phyloP scores from a whole-genome alignment of 495 filamentous ascomycete genomes.

The Barbatosphaeria neglecta region DNA sequence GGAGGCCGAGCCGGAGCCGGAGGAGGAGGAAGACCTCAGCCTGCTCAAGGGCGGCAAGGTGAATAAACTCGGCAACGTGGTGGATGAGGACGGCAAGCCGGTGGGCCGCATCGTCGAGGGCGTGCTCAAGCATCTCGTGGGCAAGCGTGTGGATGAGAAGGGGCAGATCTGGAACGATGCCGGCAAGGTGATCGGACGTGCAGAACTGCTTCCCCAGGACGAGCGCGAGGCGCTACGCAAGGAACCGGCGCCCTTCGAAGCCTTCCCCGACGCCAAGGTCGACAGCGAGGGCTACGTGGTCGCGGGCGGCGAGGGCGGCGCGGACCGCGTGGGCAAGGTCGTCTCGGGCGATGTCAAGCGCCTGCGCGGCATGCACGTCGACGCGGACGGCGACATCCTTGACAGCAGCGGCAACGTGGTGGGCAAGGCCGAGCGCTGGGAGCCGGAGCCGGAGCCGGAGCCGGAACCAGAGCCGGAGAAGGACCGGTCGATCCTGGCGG shows the following conservation, averaged over 20 bases:
- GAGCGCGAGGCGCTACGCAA: constrained; percentile 53
- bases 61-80: constrained; percentile 73
- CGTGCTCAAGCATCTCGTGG: constrained; percentile 52
- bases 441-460: constrained; percentile 35
- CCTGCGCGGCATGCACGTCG: constrained; percentile 64
- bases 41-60: constrained; percentile 54
- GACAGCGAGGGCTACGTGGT: constrained; percentile 59
- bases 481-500: constrained; percentile 61
- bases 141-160: constrained; percentile 55
- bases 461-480: constrained; percentile 36
- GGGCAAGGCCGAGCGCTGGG: constrained; percentile 61
- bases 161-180: constrained; percentile 66
- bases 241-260: constrained; percentile 62
- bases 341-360: constrained; percentile 66
- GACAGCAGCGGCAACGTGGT: constrained; percentile 71
- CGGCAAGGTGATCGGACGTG: constrained; percentile 61
- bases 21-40: constrained; percentile 48
- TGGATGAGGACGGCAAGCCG: constrained; percentile 56
- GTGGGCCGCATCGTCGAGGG: constrained; percentile 61
- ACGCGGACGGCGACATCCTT: constrained; percentile 74
- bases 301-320: constrained; percentile 56
- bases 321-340: constrained; percentile 58
- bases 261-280: constrained; percentile 57
- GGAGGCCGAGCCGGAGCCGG: constrained; percentile 35
- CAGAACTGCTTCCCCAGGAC: constrained; percentile 59